Conservation (phyloP, 2,329 filamentous ascomycete species). For the Apiospora kogelbergensis region DNA sequence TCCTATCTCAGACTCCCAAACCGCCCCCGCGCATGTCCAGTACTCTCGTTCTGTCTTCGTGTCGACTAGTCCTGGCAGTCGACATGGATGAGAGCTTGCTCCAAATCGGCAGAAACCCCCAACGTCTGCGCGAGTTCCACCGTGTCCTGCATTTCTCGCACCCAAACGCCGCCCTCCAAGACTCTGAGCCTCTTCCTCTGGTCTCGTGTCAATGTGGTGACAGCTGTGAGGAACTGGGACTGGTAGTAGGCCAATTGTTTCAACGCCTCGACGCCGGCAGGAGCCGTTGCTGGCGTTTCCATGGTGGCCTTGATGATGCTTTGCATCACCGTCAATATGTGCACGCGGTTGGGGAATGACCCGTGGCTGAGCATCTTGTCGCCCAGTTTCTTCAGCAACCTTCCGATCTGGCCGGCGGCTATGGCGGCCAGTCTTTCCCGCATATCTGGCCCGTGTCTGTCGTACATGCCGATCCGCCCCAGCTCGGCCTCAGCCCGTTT, state of each 20-base stretch:
- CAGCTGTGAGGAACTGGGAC: constrained; percentile 14
- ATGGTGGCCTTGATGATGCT: constrained; percentile 20
- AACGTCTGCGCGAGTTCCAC: constrained; percentile 6
- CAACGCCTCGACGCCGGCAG: constrained; percentile 16
- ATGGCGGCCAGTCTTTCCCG: constrained; percentile 15
- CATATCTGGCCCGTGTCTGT: constrained; percentile 15
- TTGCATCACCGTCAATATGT: constrained; percentile 24
- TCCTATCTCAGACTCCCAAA: not conserved
- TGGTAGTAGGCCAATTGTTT: constrained; percentile 18
- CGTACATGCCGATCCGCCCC: constrained; percentile 20
- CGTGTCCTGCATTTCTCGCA: constrained; percentile 18
- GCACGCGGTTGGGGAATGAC: constrained; percentile 20
- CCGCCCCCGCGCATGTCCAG: no score
- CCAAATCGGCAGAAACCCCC: not conserved
- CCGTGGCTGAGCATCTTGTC: constrained; percentile 16
- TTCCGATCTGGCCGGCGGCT: constrained; percentile 19
- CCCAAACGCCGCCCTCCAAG: constrained; percentile 21
- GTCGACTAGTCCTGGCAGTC: not conserved
- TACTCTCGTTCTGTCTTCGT: no score
- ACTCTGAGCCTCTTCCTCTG: constrained; percentile 18
- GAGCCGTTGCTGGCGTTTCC: constrained; percentile 13
- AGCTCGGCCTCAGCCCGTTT: constrained; percentile 20
- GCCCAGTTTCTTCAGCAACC: constrained; percentile 18
- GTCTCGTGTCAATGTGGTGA: constrained; percentile 15
- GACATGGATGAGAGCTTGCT: not conserved